Percentiles rank a stretch among this genome's conserved stretches.
Conservation (phyloP, 208 protist genomes). For the Trypanosoma conorhini region DNA sequence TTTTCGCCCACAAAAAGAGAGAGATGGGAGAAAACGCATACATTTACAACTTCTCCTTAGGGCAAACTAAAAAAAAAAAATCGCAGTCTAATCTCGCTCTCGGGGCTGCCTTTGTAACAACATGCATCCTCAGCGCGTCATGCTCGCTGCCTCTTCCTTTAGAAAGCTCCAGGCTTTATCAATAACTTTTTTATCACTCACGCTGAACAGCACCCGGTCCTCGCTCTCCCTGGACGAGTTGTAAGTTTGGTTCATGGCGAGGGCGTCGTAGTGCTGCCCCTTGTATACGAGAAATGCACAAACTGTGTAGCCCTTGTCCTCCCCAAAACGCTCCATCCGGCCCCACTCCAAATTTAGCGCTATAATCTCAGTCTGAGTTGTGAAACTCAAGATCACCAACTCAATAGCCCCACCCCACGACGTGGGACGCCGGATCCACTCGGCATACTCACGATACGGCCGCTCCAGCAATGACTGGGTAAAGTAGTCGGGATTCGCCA, state of each 20-base stretch:
- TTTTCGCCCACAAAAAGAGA: too few relatives aligned
- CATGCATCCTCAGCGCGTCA: constrained; percentile 5
- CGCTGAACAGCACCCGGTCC: constrained; percentile 91
- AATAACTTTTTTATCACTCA: constrained; percentile 71
- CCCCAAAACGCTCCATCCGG: constrained; percentile 79
- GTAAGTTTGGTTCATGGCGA: constrained; percentile 84
- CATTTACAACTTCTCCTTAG: too few relatives aligned
- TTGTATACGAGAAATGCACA: constrained; percentile 92
- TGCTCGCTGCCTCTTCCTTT: constrained; percentile 62
- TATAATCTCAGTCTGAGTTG: constrained; percentile 91
- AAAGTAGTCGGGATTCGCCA: constrained; percentile 72
- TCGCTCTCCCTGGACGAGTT: constrained; percentile 61
- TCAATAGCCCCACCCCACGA: constrained; percentile 95
- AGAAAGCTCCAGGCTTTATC: constrained; percentile 79
- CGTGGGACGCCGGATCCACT: constrained; percentile 65
- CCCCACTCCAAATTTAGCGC: constrained; percentile 84
- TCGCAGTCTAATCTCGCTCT: neutral
- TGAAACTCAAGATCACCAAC: constrained; percentile 80
- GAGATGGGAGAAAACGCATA: too few relatives aligned
- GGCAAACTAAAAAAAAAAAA: too few relatives aligned
- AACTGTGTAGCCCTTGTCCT: constrained; percentile 75
- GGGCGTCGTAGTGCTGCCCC: constrained; percentile 94
- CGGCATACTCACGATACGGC: constrained; percentile 58
- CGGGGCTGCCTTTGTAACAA: neutral
- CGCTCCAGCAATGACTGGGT: constrained; percentile 74